Base-by-base conservation (phyloP, 2,329 filamentous ascomycete genomes). In the Pseudocercospora crystallina region DNA sequence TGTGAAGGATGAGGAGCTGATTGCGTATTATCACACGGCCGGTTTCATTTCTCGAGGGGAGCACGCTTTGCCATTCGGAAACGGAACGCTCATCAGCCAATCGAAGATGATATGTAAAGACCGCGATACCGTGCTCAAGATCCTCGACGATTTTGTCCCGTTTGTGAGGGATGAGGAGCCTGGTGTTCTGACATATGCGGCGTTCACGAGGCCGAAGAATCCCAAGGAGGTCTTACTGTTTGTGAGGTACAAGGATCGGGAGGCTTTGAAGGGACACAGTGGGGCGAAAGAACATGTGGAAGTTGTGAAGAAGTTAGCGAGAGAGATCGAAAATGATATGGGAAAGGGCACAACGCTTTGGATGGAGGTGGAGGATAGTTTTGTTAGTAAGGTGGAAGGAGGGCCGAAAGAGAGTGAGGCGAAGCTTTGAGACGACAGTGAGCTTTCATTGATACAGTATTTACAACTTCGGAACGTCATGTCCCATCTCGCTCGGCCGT, bases 341-440 rank as follows among this genome's bases (percentile, higher is more conserved):
- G 45, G 40, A 3, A 47, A 36, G 14, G 38, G 46, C 9, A 65
- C 61, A 29, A 63, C 57, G 12, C 30, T 62, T 31, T 65, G 63
- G 63, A 47, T 57, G 31, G 62, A 66, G 34, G 45, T 64, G n/a
- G 53, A 59, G 11, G 63, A 66, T 51, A 65, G 63, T 41, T 65
- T 66, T 47, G 57, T 64, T 3, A 54, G 53, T 30, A 51, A 33
- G 8, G 39, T 38, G 31, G 47, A 33, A 13, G 53, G 49, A 36
- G 51, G 43, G 15, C 43, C 29, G 13, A 26, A 7, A 7, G 39
- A 33, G 1, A n/a, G 11, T 8, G 39, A 17, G 1, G 47, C 47
- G 39, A 43, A 49, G 47, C 33, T 49, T 7, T 26, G 20, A 26
- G 20, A 7, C 20, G 20, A 26, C 7, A 26, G 20, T 26, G 7